A percentile compares a stretch with the other conserved stretches of the same genome.
Conservation (phyloP, 495 filamentous ascomycete species). For the Chaetomidium leptoderma region DNA sequence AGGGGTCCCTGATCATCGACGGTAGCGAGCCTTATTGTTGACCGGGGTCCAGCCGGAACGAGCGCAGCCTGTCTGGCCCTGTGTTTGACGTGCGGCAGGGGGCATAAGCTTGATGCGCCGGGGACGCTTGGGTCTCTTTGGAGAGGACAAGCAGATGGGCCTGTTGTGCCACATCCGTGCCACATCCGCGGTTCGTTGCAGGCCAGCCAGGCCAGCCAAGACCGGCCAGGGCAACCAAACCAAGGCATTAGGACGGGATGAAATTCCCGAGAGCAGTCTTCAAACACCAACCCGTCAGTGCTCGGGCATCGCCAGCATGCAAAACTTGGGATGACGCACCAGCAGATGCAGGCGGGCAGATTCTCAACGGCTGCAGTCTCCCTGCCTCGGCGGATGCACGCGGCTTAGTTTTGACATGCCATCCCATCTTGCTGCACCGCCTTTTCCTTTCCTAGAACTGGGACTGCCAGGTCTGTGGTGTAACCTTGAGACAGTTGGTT, state of each 20-base stretch:
- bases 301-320: constrained; percentile 10
- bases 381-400: neutral
- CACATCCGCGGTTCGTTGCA: constrained; percentile 23
- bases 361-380: neutral
- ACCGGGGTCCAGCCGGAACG: constrained; percentile 31
- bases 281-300: constrained; percentile 15
- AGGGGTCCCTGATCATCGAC: constrained; percentile 29
- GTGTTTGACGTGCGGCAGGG: constrained; percentile 33
- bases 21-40: constrained; percentile 27
- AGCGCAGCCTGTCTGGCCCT: constrained; percentile 28
- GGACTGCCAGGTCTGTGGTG: neutral
- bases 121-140: constrained; percentile 22
- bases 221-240: too few relatives aligned
- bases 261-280: constrained; percentile 27
- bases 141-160: constrained; percentile 17
- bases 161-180: constrained; percentile 24
- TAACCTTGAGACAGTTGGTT: too few relatives aligned
- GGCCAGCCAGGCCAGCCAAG: constrained; percentile 17
- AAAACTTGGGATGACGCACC: constrained; percentile 23
- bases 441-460: neutral
- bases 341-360: constrained; percentile 5
- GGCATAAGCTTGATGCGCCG: constrained; percentile 21
- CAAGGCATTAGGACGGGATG: constrained; percentile 31
- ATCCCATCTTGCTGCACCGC: constrained; percentile 3
- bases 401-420: neutral